Evolutionary conservation across 2,329 filamentous ascomycete genomes (phyloP), one percentile per base, ranked within the genome.

Genomic region (Lasiodiplodia citricola): DNA sequence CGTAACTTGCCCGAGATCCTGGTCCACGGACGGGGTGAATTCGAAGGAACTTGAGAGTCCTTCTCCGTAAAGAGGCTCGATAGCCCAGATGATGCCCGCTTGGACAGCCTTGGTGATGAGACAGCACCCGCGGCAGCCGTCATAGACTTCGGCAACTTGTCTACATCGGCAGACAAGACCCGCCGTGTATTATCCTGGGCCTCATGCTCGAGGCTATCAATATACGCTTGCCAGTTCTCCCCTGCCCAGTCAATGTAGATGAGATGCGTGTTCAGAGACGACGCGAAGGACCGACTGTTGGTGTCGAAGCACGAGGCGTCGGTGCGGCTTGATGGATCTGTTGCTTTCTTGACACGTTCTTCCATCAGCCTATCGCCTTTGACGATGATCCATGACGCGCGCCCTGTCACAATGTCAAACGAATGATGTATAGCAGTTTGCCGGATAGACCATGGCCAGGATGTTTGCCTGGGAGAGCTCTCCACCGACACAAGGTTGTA

Each of bases 141-240:
- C 52, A 3, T 28, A n/a, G 55, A 38, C 35, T 21, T 38, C n/a
- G 23, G 23, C 21, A 52, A 14, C 10, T 44, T 68, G 16, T 74
- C 71, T 0, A 74, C 64, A 13, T 67, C 66, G 4, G 64, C 58
- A 2, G 67, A 55, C 3, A 72, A 31, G 4, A 65, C 70, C 21
- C 60, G 60, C 31, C 72, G 57, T 16, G 74, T 73, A 8, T 2
- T 4, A 72, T 62, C 11, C 37, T 78, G 76, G 21, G 80, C 47
- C n/a, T 70, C 16, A 4, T 76, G 66, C 68, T 83, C 80, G 0
- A 83, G 70, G 51, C 73, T 73, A 31, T 78, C 79, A 11, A 83
- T 75, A 70, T 81, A 83, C 78, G 79, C 81, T 2, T 80, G 76
- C 82, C 82, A 83, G 23, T 82, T 76, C 65, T 83, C 81, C 3